These are phyloP conservation scores for Termitomyces sp. DNA, from an alignment of 768 basidiomycete species.

Conservation along the genomic window DNA sequence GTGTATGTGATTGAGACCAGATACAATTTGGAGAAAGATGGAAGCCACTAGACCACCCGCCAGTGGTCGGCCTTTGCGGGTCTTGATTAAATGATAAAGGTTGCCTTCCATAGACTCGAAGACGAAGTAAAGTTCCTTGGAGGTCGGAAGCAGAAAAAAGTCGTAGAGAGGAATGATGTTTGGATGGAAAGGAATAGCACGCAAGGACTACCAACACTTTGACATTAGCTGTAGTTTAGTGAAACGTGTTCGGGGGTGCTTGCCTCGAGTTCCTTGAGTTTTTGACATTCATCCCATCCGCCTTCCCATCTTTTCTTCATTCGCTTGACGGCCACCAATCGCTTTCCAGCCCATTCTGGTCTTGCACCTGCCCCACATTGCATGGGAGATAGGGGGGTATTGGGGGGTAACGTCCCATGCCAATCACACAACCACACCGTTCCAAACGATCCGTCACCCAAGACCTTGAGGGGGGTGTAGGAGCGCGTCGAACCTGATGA, in stretches of 20 bases:
- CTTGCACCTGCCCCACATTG: conserved; percentile 90
- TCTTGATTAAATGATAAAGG: conserved; percentile 97
- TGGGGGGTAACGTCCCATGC: conserved; percentile 92
- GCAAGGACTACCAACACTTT: conserved; percentile 67
- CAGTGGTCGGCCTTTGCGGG: conserved; percentile 89
- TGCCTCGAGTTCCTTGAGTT: conserved; percentile 93
- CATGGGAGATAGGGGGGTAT: conserved; percentile 91
- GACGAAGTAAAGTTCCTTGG: conserved; percentile 97
- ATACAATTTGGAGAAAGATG: conserved; percentile 89
- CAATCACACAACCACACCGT: conserved; percentile 99
- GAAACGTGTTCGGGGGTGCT: conserved; percentile 26
- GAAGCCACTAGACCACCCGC: conserved; percentile 96
- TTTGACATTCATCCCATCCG: conserved; percentile 96
- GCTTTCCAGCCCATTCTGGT: conserved; percentile 92
- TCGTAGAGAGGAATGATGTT: conserved; percentile 99
- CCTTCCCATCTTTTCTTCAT: conserved; percentile 99
- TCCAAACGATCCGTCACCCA: conserved; percentile 98
- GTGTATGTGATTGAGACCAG: conserved; percentile 93
- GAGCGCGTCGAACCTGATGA: conserved; percentile 74
- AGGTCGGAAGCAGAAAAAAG: conserved; percentile 93
- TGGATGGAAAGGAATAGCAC: conserved; percentile 90
- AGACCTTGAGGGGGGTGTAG: conserved; percentile 92
- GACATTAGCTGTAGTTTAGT: conserved; percentile 12
- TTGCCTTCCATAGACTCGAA: conserved; percentile 99
- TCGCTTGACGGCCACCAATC: conserved; percentile 93